Conservation (phyloP, 2,329 filamentous ascomycete genomes). For the Cladosporium sp. region DNA sequence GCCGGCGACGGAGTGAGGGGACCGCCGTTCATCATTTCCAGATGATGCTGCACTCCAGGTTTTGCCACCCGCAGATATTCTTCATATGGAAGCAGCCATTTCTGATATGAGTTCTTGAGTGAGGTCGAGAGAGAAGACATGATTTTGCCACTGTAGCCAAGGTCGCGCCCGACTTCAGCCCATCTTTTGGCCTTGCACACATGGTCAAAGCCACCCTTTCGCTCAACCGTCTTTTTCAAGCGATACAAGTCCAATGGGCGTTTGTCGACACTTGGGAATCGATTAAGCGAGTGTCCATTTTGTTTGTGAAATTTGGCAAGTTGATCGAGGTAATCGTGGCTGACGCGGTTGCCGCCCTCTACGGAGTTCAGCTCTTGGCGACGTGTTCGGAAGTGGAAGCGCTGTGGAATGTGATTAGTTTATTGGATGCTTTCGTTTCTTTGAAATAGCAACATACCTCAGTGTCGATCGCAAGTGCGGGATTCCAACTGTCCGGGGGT, state of each 20-base stretch:
- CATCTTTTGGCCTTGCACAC: conserved; percentile 99
- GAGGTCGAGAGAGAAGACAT: conserved; percentile 99
- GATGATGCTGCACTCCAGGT: conserved; percentile 92
- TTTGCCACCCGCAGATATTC: conserved; percentile 90
- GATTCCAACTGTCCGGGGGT: conserved; percentile 91
- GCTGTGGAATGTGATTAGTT: conserved; percentile 55
- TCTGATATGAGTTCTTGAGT: conserved; percentile 95
- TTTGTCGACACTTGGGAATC: conserved; percentile 96
- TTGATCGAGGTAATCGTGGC: conserved; percentile 93
- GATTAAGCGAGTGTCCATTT: conserved; percentile 88
- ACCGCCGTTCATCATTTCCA: conserved; percentile 90
- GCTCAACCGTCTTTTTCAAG: conserved; percentile 94
- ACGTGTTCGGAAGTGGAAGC: conserved; percentile 93
- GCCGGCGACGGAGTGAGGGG: conserved; percentile 79
- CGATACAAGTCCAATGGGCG: conserved; percentile 94
- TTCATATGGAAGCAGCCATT: conserved; percentile 96
- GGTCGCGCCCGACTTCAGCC: conserved; percentile 94
- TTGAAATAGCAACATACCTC: conserved; percentile 64
- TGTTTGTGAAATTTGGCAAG: conserved; percentile 96
- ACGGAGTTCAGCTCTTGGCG: conserved; percentile 97
- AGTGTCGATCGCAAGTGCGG: conserved; percentile 92
- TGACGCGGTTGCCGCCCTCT: conserved; percentile 95
- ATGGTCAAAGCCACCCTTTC: conserved; percentile 89
- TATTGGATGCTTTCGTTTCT: neutral
- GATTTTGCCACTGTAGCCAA: conserved; percentile 98